Conservation (phyloP, 2,329 filamentous ascomycete species). For the Furcasterigmium furcatum region DNA sequence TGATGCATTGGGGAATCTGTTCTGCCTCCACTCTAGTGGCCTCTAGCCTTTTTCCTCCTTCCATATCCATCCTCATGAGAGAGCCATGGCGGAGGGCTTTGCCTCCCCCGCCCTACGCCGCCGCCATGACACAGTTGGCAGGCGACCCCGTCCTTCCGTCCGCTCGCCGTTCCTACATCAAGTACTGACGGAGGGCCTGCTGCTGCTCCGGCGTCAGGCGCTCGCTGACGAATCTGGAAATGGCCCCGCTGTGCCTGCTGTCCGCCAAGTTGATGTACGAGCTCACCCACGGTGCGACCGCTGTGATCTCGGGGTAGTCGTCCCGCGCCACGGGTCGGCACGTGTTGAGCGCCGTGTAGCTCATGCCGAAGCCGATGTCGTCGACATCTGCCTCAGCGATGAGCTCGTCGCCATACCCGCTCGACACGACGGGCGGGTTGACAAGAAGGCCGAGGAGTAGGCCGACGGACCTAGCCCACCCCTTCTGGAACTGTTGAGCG, state of each 20-base stretch:
- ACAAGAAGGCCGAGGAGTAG: conserved; percentile 85
- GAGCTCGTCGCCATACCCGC: conserved; percentile 67
- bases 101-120: neutral
- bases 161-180: conserved; percentile 27
- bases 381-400: conserved; percentile 89
- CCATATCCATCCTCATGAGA: neutral
- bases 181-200: conserved; percentile 48
- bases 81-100: neutral
- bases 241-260: conserved; percentile 64
- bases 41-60: neutral
- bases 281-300: conserved; percentile 82
- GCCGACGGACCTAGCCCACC: conserved; percentile 88
- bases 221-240: conserved; percentile 69
- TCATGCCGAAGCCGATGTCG: conserved; percentile 90
- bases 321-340: conserved; percentile 73
- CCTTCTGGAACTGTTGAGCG: conserved; percentile 76
- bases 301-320: conserved; percentile 80
- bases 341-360: conserved; percentile 90
- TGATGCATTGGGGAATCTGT: neutral
- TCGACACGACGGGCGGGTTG: conserved; percentile 72
- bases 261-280: conserved; percentile 77
- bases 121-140: neutral
- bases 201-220: conserved; percentile 63
- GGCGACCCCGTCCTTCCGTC: neutral
- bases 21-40: neutral